A percentile compares a stretch with the other conserved stretches of the same genome.
Evolutionary conservation across 2,329 filamentous ascomycete genomes (phyloP).

Genomic region (Diaporthe longicolla): DNA sequence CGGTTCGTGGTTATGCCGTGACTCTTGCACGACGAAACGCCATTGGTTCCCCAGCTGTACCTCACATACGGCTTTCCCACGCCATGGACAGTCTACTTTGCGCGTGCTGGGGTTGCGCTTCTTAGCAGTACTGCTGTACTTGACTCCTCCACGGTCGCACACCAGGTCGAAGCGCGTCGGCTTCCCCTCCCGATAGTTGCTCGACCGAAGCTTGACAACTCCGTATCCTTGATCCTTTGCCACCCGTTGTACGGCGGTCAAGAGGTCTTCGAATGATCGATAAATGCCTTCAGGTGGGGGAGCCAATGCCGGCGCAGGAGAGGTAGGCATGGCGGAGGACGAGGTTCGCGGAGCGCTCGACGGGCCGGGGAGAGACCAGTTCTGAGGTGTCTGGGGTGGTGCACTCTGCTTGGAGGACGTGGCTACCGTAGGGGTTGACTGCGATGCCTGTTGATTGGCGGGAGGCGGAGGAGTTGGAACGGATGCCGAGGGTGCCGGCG

Average conservation of each 20-base stretch:
- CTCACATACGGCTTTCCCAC: conserved; percentile 74
- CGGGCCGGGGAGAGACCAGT: conserved; percentile 42
- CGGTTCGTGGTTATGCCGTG: conserved; percentile 74
- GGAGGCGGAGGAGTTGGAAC: conserved; percentile 42
- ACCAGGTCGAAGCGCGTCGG: conserved; percentile 74
- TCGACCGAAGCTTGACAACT: conserved; percentile 73
- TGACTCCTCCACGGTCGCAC: conserved; percentile 74
- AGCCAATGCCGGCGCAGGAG: conserved; percentile 62
- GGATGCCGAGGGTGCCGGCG: conserved; percentile 42
- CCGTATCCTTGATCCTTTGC: conserved; percentile 75
- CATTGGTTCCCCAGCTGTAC: conserved; percentile 74
- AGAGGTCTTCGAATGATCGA: conserved; percentile 70
- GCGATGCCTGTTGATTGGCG: conserved; percentile 40
- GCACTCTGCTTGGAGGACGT: conserved; percentile 41
- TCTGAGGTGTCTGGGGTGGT: conserved; percentile 42
- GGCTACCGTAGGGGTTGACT: conserved; percentile 39
- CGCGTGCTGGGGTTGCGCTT: conserved; percentile 75
- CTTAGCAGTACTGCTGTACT: conserved; percentile 76
- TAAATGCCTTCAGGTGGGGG: conserved; percentile 74
- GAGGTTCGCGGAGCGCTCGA: conserved; percentile 50
- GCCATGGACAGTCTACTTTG: conserved; percentile 75
- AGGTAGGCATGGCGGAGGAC: conserved; percentile 59
- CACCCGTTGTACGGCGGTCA: conserved; percentile 70
- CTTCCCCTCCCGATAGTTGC: conserved; percentile 74
- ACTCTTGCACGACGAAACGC: conserved; percentile 73